Percentiles rank a stretch among this genome's conserved stretches.
These are phyloP conservation scores for Trametes polyzona DNA, from an alignment of 1,284 basidiomycete species.

Conservation along the genomic window DNA sequence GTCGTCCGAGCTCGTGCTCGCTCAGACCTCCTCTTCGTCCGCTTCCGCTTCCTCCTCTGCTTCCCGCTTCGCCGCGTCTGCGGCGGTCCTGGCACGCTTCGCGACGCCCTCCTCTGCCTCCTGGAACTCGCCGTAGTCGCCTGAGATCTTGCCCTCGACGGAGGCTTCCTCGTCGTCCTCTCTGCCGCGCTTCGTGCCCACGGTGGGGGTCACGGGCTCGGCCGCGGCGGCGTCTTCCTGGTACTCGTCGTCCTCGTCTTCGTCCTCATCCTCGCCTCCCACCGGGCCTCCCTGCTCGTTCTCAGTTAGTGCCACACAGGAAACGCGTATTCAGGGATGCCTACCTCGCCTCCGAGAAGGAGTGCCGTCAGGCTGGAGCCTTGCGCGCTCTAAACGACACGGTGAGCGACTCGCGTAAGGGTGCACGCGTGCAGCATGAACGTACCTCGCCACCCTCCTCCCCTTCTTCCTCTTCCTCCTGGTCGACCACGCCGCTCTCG, in stretches of 20 bases:
- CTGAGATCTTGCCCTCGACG: slow-evolving; percentile 31
- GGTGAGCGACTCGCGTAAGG: background rate
- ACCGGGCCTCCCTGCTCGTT: slow-evolving; percentile 3
- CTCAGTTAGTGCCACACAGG: background rate
- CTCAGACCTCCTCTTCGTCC: slow-evolving; percentile 17
- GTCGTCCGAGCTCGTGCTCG: background rate
- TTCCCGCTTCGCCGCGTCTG: slow-evolving; percentile 8
- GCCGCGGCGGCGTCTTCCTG: slow-evolving; percentile 36
- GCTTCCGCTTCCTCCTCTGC: slow-evolving; percentile 18
- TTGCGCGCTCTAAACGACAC: slow-evolving; percentile 16
- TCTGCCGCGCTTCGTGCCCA: slow-evolving; percentile 42
- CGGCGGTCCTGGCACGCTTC: slow-evolving; percentile 30
- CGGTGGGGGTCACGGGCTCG: slow-evolving; percentile 29
- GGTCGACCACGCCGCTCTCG: slow-evolving; percentile 29
- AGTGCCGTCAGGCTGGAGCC: slow-evolving; percentile 31
- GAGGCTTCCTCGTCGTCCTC: slow-evolving; percentile 39
- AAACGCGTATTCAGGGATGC: background rate
- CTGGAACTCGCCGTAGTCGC: slow-evolving; percentile 35
- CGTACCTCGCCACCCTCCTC: slow-evolving; percentile 20
- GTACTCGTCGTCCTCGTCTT: slow-evolving; percentile 43
- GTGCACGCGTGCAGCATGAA: background rate
- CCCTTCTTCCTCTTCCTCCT: slow-evolving; percentile 31
- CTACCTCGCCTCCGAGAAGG: slow-evolving; percentile 29
- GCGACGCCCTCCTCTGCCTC: slow-evolving; percentile 49
- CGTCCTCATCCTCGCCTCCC: slow-evolving; percentile 33